Evolutionary conservation across 192 early-diverging fungal species (phyloP), one percentile per base, ranked within the genome.

Genomic region (Coemansia interrupta): DNA sequence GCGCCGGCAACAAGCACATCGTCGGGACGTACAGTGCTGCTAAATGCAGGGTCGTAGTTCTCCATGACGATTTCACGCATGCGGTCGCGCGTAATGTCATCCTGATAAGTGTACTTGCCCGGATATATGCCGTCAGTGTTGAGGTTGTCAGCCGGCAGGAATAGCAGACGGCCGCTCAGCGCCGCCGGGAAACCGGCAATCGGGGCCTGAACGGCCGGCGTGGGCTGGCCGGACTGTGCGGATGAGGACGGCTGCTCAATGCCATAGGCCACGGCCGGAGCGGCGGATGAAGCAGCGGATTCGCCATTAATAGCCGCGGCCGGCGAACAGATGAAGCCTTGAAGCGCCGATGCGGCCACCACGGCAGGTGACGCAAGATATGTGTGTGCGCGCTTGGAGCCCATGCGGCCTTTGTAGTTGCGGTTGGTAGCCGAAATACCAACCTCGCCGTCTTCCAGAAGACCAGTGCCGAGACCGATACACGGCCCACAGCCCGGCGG

Each of bases 391-490:
- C 68, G 83, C 45, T 92, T 92, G 18, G 91, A 92, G 42, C 96
- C 96, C 96, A 99, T 99, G 14, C 96, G 85, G 46, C 96, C 96
- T 81, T 99, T 99, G 80, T 92, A 99, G 69, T 99, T 99, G 48
- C 96, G 84, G 72, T 99, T 99, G 19, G 96, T 97, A 15, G 96
- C 96, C n/a, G 92, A 95, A 47, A 99, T 97, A 20, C 96, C 95
- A 7, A 97, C 91, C 73, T 97, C 95, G 29, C 92, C 91, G 65
- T 99, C 96, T 78, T 95, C 83, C 40, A 99, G 83, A 56, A 99
- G 77, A 22, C 95, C 96, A 15, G 85, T 83, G 29, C 96, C 96
- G 2, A 97, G 82, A 12, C 94, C 90, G 58, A 98, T 92, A 66
- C 96, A 98, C 29, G 94, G 96, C 8, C 96, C 96, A 81, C 96